These are phyloP conservation scores for Herpomyces periplanetae DNA, from an alignment of 2,329 filamentous ascomycete species.

Conservation along the genomic window DNA sequence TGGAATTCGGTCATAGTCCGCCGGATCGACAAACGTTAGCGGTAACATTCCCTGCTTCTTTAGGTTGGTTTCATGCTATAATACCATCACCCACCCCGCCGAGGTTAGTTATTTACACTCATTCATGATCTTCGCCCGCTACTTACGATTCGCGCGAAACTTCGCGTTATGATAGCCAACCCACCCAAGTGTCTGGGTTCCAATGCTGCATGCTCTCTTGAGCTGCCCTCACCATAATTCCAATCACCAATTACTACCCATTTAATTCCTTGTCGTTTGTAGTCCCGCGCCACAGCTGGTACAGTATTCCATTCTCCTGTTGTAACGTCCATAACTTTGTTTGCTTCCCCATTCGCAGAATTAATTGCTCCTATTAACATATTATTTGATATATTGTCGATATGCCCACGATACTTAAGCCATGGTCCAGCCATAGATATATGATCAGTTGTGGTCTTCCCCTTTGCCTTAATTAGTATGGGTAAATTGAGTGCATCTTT, in stretches of 20 bases:
- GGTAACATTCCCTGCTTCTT: conserved; percentile 99
- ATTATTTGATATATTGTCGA: conserved; percentile 99
- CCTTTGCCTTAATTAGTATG: conserved; percentile 79
- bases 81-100: conserved; percentile 1
- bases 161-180: conserved; percentile 75
- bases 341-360: conserved; percentile 74
- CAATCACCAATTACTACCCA: conserved; percentile 97
- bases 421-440: conserved; percentile 90
- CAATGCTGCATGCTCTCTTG: conserved; percentile 87
- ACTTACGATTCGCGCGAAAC: conserved; percentile 60
- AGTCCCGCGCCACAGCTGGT: conserved; percentile 73
- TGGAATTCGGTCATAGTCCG: conserved; percentile 88
- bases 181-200: conserved; percentile 90
- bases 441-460: conserved; percentile 89
- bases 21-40: conserved; percentile 67
- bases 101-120: conserved; percentile 3
- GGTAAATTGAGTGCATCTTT: conserved; percentile 52
- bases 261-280: conserved; percentile 80
- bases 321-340: conserved; percentile 76
- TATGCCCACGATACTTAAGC: conserved; percentile 92
- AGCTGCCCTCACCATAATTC: conserved; percentile 96
- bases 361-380: conserved; percentile 95
- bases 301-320: conserved; percentile 55
- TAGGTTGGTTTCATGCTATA: conserved; percentile 79
- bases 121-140: background rate